Evolutionary conservation across 2,329 filamentous ascomycete genomes (phyloP).

Genomic region (Didymella pomorum): DNA sequence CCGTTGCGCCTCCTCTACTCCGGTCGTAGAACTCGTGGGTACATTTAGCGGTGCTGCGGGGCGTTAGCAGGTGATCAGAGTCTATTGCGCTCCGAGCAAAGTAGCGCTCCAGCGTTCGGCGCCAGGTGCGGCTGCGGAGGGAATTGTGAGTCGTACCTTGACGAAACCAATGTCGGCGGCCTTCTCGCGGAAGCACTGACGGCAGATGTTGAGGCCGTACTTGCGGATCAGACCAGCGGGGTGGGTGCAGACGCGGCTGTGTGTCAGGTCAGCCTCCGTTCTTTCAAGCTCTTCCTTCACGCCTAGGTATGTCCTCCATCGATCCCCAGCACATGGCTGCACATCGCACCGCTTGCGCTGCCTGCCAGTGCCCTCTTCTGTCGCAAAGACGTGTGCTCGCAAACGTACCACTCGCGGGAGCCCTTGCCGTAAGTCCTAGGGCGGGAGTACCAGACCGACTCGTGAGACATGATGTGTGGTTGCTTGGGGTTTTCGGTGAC

Average conservation of each 20-base stretch:
- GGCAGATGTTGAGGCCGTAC: constrained; percentile 90
- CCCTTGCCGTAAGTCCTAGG: constrained; percentile 98
- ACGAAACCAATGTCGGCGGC: constrained; percentile 71
- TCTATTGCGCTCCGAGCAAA: neutral
- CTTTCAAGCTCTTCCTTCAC: constrained; percentile 7
- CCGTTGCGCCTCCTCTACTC: constrained; percentile 42
- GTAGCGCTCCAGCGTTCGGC: neutral
- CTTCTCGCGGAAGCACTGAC: constrained; percentile 77
- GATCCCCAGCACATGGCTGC: constrained; percentile 8
- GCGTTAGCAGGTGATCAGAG: constrained; percentile 22
- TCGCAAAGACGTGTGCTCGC: constrained; percentile 12
- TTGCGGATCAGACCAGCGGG: constrained; percentile 99
- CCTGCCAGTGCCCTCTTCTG: constrained; percentile 3
- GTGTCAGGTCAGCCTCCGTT: constrained; percentile 40
- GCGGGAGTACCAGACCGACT: constrained; percentile 99
- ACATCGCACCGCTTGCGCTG: constrained; percentile 1
- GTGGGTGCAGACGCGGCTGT: constrained; percentile 88
- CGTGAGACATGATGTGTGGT: constrained; percentile 78
- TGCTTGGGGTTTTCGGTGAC: constrained; percentile 35
- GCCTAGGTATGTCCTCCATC: constrained; percentile 12
- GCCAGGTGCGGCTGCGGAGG: neutral
- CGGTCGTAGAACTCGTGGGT: constrained; percentile 33
- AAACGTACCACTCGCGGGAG: constrained; percentile 85
- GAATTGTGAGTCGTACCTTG: constrained; percentile 61
- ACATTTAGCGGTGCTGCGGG: constrained; percentile 47